A percentile compares a stretch with the other conserved stretches of the same genome.
phyloP scores from a whole-genome alignment of 768 basidiomycete genomes.

The Cystobasidium ongulense region DNA sequence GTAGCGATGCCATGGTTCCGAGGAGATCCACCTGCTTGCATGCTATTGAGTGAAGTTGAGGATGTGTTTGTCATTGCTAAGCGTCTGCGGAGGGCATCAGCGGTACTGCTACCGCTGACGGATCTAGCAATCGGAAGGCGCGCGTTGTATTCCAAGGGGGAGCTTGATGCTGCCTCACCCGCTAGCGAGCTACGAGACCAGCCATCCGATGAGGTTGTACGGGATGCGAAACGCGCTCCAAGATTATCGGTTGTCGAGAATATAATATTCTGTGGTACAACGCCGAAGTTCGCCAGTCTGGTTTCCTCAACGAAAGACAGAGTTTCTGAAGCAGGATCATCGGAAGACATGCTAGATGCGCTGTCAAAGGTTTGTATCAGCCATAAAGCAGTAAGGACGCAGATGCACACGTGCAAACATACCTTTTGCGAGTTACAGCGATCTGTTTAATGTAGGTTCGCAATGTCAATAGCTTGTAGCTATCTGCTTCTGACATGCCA shows the following conservation, averaged over 20 bases:
- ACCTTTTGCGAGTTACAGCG: constrained; percentile 4
- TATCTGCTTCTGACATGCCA: constrained; percentile 73
- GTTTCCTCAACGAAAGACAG: constrained; percentile 14
- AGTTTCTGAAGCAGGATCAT: neutral
- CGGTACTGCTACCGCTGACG: constrained; percentile 30
- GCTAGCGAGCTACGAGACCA: neutral
- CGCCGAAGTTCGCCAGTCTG: constrained; percentile 31
- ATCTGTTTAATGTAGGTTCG: constrained; percentile 60
- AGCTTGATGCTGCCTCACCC: neutral
- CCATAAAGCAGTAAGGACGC: neutral
- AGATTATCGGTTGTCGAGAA: constrained; percentile 34
- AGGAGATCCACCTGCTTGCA: neutral
- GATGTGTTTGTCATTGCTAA: neutral
- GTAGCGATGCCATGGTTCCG: neutral
- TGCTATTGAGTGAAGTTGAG: constrained; percentile 7
- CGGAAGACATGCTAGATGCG: neutral
- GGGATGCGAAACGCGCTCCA: neutral
- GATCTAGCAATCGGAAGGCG: constrained; percentile 17
- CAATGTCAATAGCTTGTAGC: constrained; percentile 78
- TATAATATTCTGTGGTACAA: constrained; percentile 42
- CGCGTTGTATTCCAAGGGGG: constrained; percentile 5
- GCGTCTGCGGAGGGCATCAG: constrained; percentile 28
- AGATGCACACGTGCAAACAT: neutral
- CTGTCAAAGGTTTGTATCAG: neutral
- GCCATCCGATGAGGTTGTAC: neutral